Evolutionary conservation across 1,284 basidiomycete genomes (phyloP).

Genomic region (Malassezia restricta): DNA sequence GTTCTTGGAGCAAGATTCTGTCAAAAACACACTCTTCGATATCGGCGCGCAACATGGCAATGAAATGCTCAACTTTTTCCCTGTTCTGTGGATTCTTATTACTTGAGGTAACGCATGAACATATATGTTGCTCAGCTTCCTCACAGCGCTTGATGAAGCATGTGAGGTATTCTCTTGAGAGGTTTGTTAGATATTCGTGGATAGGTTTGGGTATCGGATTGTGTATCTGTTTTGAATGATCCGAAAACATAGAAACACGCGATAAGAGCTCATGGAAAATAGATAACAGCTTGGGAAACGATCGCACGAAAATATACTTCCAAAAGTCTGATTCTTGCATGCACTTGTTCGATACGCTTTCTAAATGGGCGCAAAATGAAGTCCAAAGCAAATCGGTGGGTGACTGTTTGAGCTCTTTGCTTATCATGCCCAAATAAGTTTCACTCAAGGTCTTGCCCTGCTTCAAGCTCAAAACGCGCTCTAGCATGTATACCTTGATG

Average conservation of each 20-base stretch:
- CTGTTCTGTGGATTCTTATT: not conserved
- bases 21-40: not conserved
- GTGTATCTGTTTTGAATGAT: not conserved
- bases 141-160: not conserved
- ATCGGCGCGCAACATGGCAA: not conserved
- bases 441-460: not conserved
- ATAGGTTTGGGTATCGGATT: not conserved
- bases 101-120: not conserved
- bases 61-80: not conserved
- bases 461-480: constrained; percentile 3
- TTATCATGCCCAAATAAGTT: not conserved
- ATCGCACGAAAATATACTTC: constrained; percentile 1
- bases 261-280: constrained; percentile 5
- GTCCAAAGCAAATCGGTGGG: constrained; percentile 3
- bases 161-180: not conserved
- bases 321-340: constrained; percentile 12
- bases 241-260: not conserved
- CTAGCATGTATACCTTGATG: constrained; percentile 8
- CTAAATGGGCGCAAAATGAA: not conserved
- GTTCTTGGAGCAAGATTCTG: not conserved
- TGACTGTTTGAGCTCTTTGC: not conserved
- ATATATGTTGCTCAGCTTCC: not conserved
- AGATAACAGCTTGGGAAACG: constrained; percentile 1
- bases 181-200: not conserved
- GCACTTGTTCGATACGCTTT: not conserved